These are phyloP conservation scores for Boeremia lycopersici DNA, from an alignment of 2,329 filamentous ascomycete genomes.

Conservation along the genomic window DNA sequence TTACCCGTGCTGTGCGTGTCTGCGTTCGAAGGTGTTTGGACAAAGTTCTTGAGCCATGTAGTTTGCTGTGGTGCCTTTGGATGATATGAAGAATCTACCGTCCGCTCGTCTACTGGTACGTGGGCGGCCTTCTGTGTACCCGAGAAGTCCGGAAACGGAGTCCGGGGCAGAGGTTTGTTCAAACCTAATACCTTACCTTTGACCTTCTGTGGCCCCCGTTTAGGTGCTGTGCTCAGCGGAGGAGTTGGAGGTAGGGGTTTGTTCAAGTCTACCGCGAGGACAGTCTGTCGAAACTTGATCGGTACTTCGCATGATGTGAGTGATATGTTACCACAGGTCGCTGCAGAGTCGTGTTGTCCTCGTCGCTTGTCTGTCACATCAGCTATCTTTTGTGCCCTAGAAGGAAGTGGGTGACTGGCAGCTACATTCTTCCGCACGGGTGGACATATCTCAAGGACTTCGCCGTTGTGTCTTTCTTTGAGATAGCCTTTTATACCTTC, in stretches of 20 bases:
- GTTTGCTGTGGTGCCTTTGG: not conserved
- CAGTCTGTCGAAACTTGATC: constrained; percentile 6
- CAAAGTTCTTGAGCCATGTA: too few species aligned
- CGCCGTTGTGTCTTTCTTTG: constrained; percentile 9
- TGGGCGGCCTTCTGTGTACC: not conserved
- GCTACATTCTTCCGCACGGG: not conserved
- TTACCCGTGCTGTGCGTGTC: not conserved
- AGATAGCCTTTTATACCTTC: constrained; percentile 18
- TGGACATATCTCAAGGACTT: not conserved
- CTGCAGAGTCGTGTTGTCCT: not conserved
- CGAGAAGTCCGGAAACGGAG: constrained; percentile 6
- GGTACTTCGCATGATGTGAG: constrained; percentile 18
- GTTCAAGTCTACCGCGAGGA: constrained; percentile 6
- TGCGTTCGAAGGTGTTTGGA: not conserved
- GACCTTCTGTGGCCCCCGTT: not conserved
- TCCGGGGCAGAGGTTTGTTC: constrained; percentile 7
- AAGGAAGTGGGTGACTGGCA: too few species aligned
- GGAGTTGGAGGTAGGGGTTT: constrained; percentile 27
- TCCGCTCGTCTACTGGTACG: not conserved
- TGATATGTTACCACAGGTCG: constrained; percentile 12
- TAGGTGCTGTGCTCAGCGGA: constrained; percentile 7
- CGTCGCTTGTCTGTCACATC: not conserved
- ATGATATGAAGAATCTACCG: not conserved
- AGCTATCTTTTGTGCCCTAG: not conserved
- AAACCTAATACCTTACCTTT: not conserved